Conservation (phyloP, 164 flowering plant genomes). For the Magnolia changhungtana region DNA sequence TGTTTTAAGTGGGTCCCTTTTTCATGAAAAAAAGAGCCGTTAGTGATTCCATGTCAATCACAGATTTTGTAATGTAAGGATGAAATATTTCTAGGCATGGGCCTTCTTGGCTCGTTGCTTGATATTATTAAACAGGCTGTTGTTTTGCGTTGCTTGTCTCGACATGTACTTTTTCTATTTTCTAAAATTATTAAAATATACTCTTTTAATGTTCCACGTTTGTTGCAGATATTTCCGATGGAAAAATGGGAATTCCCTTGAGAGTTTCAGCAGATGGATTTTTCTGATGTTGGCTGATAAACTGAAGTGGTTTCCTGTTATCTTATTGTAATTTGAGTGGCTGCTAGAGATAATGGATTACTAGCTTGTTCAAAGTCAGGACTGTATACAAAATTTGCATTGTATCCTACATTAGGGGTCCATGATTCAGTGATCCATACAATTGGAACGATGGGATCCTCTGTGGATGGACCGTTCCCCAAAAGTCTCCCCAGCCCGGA, state of each 20-base stretch:
- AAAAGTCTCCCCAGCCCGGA: no score
- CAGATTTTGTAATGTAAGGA: neutral
- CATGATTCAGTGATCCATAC: neutral
- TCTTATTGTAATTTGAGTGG: neutral
- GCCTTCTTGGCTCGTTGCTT: neutral
- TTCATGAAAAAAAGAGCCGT: neutral
- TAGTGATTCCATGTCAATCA: neutral
- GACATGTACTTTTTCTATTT: neutral
- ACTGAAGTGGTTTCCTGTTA: neutral
- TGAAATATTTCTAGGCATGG: neutral
- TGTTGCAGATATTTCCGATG: neutral
- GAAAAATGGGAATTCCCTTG: neutral
- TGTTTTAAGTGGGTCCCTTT: neutral
- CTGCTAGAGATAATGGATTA: neutral
- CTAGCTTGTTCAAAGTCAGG: neutral
- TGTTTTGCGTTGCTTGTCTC: neutral
- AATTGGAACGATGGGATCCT: neutral
- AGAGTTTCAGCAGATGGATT: neutral
- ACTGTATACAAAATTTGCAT: no score
- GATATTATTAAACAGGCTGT: neutral
- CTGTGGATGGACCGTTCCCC: neutral
- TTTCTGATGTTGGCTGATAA: neutral
- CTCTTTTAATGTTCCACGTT: neutral
- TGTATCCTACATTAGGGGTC: neutral
- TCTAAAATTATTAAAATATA: neutral